Evolutionary conservation across 2,329 filamentous ascomycete genomes (phyloP).

Genomic region (Leptographium flavum): DNA sequence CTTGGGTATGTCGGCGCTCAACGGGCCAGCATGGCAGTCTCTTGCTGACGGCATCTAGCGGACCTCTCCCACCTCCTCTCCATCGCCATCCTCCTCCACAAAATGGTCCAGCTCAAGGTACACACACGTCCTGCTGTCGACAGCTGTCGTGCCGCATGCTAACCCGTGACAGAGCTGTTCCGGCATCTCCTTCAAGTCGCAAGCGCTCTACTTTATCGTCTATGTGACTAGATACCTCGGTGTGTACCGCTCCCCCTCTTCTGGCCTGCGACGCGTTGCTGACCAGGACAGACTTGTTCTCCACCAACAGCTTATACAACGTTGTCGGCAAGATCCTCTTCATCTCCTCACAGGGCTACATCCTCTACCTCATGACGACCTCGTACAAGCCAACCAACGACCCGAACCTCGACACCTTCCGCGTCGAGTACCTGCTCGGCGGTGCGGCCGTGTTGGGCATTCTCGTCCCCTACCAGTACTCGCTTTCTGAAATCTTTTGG

Average conservation of each 20-base stretch:
- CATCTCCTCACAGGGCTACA: conserved; percentile 80
- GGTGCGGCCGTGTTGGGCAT: conserved; percentile 67
- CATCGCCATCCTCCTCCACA: conserved; percentile 88
- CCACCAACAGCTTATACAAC: conserved; percentile 76
- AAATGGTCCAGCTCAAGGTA: conserved; percentile 90
- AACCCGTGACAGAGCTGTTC: conserved; percentile 64
- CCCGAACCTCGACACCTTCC: conserved; percentile 93
- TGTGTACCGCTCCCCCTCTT: conserved; percentile 23
- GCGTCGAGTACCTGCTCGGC: conserved; percentile 82
- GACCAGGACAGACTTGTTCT: conserved; percentile 58
- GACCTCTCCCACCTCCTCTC: conserved; percentile 93
- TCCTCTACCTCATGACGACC: conserved; percentile 94
- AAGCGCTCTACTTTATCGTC: conserved; percentile 86
- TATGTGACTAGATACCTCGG: conserved; percentile 88
- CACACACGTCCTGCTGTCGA: conserved; percentile 14
- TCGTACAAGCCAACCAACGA: conserved; percentile 97
- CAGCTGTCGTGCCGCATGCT: not conserved
- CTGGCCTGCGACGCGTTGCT: not conserved
- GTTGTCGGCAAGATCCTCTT: conserved; percentile 93
- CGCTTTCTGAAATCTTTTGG: conserved; percentile 77
- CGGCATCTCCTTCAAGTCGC: conserved; percentile 97
- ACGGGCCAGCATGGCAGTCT: not conserved
- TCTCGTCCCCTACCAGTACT: conserved; percentile 76
- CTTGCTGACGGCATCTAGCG: conserved; percentile 33
- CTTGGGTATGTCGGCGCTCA: conserved; percentile 24